These are phyloP conservation scores for Diutina scorzettiae DNA, from an alignment of 1,139 yeast species.

Conservation along the genomic window DNA sequence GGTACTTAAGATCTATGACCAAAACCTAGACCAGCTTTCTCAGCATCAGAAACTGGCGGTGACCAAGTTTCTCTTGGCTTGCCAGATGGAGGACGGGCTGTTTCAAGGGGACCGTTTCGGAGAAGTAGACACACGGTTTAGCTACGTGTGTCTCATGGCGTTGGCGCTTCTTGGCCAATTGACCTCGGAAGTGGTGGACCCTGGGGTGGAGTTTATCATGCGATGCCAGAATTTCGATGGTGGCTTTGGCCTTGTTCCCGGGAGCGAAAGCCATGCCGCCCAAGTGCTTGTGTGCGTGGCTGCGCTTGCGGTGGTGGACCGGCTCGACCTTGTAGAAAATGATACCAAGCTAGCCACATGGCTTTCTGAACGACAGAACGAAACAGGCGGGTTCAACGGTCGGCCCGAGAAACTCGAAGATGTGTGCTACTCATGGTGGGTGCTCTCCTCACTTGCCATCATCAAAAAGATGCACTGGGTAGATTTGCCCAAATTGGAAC, in stretches of 20 bases:
- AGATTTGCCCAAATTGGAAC: slow-evolving; percentile 43
- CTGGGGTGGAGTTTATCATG: slow-evolving; percentile 54
- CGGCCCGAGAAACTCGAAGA: slow-evolving; percentile 76
- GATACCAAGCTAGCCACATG: slow-evolving; percentile 50
- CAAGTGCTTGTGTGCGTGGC: slow-evolving; percentile 85
- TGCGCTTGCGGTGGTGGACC: slow-evolving; percentile 55
- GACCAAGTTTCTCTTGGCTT: slow-evolving; percentile 29
- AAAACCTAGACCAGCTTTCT: slow-evolving; percentile 29
- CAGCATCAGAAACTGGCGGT: slow-evolving; percentile 17
- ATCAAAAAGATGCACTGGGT: slow-evolving; percentile 65
- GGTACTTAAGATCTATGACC: slow-evolving; percentile 53
- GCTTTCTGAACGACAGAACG: slow-evolving; percentile 85
- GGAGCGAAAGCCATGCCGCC: slow-evolving; percentile 92
- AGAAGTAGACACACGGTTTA: slow-evolving; percentile 85
- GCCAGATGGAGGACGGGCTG: slow-evolving; percentile 67
- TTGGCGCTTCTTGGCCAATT: slow-evolving; percentile 58
- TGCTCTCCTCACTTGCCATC: slow-evolving; percentile 54
- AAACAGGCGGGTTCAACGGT: slow-evolving; percentile 83
- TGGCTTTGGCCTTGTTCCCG: slow-evolving; percentile 88
- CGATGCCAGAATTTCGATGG: slow-evolving; percentile 88
- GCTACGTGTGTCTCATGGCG: slow-evolving; percentile 69
- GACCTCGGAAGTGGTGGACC: slow-evolving; percentile 45
- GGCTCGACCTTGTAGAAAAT: slow-evolving; percentile 39
- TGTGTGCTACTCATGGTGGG: slow-evolving; percentile 93
- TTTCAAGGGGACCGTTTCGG: slow-evolving; percentile 88